Evolutionary conservation across 2,329 filamentous ascomycete species (phyloP).

Genomic region (Apiospora aurea): DNA sequence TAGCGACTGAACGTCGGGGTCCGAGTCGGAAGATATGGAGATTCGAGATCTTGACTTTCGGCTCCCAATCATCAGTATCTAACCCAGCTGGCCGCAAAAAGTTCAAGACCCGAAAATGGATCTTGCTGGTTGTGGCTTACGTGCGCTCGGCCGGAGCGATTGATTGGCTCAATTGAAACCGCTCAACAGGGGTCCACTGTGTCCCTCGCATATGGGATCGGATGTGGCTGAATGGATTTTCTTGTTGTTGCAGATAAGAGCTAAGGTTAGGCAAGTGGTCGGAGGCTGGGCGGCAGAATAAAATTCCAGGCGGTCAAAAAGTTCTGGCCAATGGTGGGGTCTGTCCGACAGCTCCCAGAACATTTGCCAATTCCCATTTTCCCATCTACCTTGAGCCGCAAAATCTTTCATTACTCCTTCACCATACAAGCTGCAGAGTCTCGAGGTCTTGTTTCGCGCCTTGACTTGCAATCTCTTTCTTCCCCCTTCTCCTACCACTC

Average conservation of each 20-base stretch:
- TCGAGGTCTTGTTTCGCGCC: constrained; percentile 25
- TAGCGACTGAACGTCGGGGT: background rate
- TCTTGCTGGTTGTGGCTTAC: constrained; percentile 21
- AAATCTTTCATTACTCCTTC: constrained; percentile 23
- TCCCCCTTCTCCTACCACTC: background rate
- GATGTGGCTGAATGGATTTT: constrained; percentile 2
- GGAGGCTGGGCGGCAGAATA: constrained; percentile 27
- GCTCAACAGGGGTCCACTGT: background rate
- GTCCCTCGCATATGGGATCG: background rate
- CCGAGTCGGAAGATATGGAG: background rate
- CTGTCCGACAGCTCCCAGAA: constrained; percentile 14
- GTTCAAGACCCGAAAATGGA: constrained; percentile 20
- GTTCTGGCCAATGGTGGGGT: constrained; percentile 17
- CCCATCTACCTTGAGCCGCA: constrained; percentile 12
- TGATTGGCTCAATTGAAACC: background rate
- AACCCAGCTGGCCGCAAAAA: constrained; percentile 11
- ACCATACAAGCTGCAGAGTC: constrained; percentile 23
- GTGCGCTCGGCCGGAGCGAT: background rate
- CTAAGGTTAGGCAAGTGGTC: background rate
- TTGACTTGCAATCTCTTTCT: constrained; percentile 18
- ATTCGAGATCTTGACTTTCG: constrained; percentile 1
- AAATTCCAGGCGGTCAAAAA: constrained; percentile 29
- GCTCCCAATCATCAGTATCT: background rate
- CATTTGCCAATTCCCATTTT: constrained; percentile 16
- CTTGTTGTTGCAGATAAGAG: background rate